Percentiles rank a stretch among this genome's conserved stretches.
These are phyloP conservation scores for Pyrrhoderma noxium DNA, from an alignment of 1,284 basidiomycete species.

Conservation along the genomic window DNA sequence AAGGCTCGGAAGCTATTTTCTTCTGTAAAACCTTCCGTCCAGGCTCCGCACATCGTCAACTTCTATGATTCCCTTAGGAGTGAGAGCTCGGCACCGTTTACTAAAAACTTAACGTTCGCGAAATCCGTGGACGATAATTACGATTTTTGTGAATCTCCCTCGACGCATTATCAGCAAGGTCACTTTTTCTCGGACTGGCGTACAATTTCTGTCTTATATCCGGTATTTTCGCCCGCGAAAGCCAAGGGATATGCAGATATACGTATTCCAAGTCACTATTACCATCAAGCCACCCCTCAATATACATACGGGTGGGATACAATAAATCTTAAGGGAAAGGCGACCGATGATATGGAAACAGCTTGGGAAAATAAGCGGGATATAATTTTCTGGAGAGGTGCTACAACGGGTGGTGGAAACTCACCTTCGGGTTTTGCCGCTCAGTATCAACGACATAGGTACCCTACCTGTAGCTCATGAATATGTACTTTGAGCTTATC, in stretches of 20 bases:
- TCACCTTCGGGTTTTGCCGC: constrained; percentile 78
- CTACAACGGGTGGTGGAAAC: constrained; percentile 87
- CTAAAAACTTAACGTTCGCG: constrained; percentile 56
- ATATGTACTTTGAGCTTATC: not conserved
- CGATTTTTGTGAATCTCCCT: constrained; percentile 77
- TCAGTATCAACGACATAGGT: constrained; percentile 86
- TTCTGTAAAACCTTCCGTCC: constrained; percentile 45
- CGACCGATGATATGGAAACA: constrained; percentile 74
- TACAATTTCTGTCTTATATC: constrained; percentile 77
- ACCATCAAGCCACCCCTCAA: constrained; percentile 72
- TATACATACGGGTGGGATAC: constrained; percentile 92
- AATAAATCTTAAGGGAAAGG: constrained; percentile 58
- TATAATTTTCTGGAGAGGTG: constrained; percentile 80
- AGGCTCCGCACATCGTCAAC: constrained; percentile 21
- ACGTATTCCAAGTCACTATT: constrained; percentile 90
- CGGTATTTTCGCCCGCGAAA: constrained; percentile 86
- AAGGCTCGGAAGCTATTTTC: constrained; percentile 77
- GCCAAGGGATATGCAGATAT: constrained; percentile 82
- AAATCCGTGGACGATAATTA: constrained; percentile 51
- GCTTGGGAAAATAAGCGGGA: constrained; percentile 74
- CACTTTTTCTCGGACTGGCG: constrained; percentile 96
- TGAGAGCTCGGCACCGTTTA: constrained; percentile 23
- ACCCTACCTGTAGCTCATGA: constrained; percentile 22
- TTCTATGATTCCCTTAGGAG: constrained; percentile 15
- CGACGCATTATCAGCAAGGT: constrained; percentile 80